These are phyloP conservation scores for Cutaneotrichosporon curvatum DNA, from an alignment of 1,284 basidiomycete species.

Conservation along the genomic window DNA sequence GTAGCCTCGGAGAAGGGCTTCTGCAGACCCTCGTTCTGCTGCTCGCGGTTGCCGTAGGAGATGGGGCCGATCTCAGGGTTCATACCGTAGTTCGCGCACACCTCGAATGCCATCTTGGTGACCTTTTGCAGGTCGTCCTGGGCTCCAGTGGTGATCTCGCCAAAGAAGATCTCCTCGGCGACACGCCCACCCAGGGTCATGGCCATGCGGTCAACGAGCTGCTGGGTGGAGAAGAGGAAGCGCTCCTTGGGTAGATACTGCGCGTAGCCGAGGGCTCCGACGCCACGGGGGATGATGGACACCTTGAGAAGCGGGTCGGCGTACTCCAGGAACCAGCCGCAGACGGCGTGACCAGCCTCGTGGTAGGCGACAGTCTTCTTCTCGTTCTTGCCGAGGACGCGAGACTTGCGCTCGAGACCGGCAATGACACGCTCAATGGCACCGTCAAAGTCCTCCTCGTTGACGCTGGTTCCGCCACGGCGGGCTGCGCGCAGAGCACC, in stretches of 20 bases:
- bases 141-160: constrained; percentile 91
- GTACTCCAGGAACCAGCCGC: constrained; percentile 96
- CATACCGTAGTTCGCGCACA: constrained; percentile 89
- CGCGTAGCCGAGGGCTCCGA: constrained; percentile 93
- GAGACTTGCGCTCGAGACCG: constrained; percentile 89
- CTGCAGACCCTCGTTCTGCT: constrained; percentile 79
- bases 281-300: constrained; percentile 94
- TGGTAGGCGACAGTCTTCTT: constrained; percentile 99
- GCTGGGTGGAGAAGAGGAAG: constrained; percentile 89
- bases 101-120: constrained; percentile 95
- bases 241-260: constrained; percentile 94
- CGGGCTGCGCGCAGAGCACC: constrained; percentile 93
- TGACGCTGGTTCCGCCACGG: constrained; percentile 67
- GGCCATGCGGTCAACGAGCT: constrained; percentile 91
- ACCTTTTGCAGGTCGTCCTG: constrained; percentile 98
- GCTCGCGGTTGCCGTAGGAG: constrained; percentile 80
- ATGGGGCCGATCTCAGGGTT: constrained; percentile 89
- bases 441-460: constrained; percentile 85
- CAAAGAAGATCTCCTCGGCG: constrained; percentile 97
- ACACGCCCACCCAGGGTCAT: constrained; percentile 99
- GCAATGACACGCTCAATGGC: constrained; percentile 98
- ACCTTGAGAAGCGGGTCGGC: constrained; percentile 96
- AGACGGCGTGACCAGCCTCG: constrained; percentile 97
- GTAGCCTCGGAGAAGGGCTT: constrained; percentile 99
- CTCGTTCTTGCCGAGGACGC: constrained; percentile 88